These are phyloP conservation scores for Trichomonascaceae sp. DNA, from an alignment of 1,139 yeast genomes.

Conservation along the genomic window DNA sequence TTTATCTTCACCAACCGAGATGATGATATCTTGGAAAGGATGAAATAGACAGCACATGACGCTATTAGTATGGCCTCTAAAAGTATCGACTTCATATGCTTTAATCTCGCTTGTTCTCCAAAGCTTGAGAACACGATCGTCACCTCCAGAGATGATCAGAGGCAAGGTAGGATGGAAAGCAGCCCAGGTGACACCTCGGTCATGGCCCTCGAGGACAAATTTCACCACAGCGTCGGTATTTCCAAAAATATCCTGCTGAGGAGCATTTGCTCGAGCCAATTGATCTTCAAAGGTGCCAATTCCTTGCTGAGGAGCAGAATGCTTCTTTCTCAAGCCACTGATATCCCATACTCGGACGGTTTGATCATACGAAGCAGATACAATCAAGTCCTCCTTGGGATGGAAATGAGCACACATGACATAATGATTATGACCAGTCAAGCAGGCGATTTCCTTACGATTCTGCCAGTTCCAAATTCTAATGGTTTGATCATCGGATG, in stretches of 20 bases:
- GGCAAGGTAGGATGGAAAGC: conserved; percentile 96
- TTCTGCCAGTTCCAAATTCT: conserved; percentile 99
- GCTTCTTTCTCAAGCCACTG: conserved; percentile 89
- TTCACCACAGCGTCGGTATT: conserved; percentile 91
- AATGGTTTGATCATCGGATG: conserved; percentile 97
- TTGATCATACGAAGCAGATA: conserved; percentile 93
- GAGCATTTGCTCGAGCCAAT: conserved; percentile 44
- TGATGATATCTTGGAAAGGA: conserved; percentile 85
- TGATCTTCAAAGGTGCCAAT: conserved; percentile 65
- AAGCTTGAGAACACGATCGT: conserved; percentile 87
- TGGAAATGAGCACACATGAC: conserved; percentile 99
- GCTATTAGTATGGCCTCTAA: conserved; percentile 94
- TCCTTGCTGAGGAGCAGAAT: conserved; percentile 62
- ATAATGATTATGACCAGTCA: conserved; percentile 97
- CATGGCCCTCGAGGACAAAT: conserved; percentile 95
- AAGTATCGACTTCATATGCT: conserved; percentile 99
- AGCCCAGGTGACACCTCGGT: conserved; percentile 98
- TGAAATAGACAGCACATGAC: conserved; percentile 88
- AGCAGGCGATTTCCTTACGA: conserved; percentile 92
- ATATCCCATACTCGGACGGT: conserved; percentile 99
- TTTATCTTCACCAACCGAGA: conserved; percentile 94
- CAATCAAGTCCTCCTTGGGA: conserved; percentile 89
- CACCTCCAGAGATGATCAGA: conserved; percentile 91
- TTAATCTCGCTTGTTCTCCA: conserved; percentile 98
- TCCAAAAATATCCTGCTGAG: conserved; percentile 80